Conservation (phyloP, 2,329 filamentous ascomycete genomes). For the Paecilomyces dactylethromorphus region DNA sequence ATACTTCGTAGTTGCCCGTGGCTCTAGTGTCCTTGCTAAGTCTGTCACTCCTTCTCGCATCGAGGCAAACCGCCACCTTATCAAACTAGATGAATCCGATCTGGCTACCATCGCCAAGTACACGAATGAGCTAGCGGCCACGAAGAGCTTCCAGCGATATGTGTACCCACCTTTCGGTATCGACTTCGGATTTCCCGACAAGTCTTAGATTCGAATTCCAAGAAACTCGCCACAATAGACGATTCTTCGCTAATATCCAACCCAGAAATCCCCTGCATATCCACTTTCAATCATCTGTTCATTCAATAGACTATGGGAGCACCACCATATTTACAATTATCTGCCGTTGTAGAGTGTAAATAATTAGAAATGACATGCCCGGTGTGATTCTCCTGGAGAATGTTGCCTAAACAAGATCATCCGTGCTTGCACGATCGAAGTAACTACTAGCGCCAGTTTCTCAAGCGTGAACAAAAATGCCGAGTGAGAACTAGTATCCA, state of each 20-base stretch:
- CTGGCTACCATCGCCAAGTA: conserved; percentile 32
- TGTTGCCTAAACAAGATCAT: not conserved
- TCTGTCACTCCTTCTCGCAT: conserved; percentile 36
- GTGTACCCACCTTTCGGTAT: conserved; percentile 65
- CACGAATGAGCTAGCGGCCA: conserved; percentile 25
- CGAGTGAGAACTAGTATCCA: too few species aligned
- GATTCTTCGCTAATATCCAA: not conserved
- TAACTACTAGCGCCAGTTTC: not conserved
- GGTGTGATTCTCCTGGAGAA: too few species aligned
- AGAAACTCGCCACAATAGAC: not conserved
- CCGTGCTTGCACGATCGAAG: not conserved
- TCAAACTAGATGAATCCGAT: conserved; percentile 32
- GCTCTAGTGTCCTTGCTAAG: conserved; percentile 36
- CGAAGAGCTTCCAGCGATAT: conserved; percentile 38
- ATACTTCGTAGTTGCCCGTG: conserved; percentile 25
- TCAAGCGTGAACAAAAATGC: too few species aligned
- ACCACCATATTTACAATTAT: not conserved
- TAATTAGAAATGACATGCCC: not conserved
- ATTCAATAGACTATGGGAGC: not conserved
- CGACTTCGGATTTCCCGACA: conserved; percentile 68
- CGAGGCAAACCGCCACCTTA: conserved; percentile 32
- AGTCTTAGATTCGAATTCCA: conserved; percentile 24
- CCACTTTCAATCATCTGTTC: not conserved
- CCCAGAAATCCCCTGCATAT: not conserved
- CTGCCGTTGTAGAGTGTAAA: not conserved